Conservation (phyloP, 108 stramenopile genomes). For the Nitzschia sp. region DNA sequence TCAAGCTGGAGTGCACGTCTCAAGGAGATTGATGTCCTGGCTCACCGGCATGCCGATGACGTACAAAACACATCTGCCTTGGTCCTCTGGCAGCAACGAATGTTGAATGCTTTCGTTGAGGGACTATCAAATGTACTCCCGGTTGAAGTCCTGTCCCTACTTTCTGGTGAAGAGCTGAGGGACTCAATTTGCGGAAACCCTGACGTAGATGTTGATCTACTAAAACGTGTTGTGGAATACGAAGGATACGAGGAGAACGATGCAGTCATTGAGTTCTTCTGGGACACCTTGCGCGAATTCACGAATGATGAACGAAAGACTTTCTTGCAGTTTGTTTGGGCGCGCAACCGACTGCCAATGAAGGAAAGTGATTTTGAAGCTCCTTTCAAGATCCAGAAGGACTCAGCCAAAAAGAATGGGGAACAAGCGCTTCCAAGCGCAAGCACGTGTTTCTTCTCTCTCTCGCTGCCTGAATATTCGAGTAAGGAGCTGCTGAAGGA, state of each 20-base stretch:
- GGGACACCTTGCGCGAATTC: conserved; percentile 93
- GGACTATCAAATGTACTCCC: conserved; percentile 93
- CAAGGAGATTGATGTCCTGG: conserved; percentile 74
- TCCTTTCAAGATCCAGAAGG: conserved; percentile 90
- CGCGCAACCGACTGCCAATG: conserved; percentile 89
- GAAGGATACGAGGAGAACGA: conserved; percentile 88
- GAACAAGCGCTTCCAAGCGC: conserved; percentile 92
- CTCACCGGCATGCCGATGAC: conserved; percentile 28
- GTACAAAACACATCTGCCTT: conserved; percentile 9
- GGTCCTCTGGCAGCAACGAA: conserved; percentile 59
- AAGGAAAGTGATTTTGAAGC: conserved; percentile 89
- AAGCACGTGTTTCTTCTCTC: conserved; percentile 97
- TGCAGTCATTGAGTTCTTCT: conserved; percentile 82
- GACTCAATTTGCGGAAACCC: conserved; percentile 89
- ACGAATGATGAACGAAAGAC: conserved; percentile 79
- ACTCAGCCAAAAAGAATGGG: conserved; percentile 52
- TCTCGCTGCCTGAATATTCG: conserved; percentile 90
- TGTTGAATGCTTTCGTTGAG: conserved; percentile 87
- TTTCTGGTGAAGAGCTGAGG: conserved; percentile 86
- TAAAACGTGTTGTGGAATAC: conserved; percentile 90
- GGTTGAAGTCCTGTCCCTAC: conserved; percentile 84
- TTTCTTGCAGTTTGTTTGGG: conserved; percentile 98
- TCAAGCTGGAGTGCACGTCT: conserved; percentile 26
- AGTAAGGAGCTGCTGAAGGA: conserved; percentile 73
- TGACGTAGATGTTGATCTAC: conserved; percentile 94